Evolutionary conservation across 2,329 filamentous ascomycete species (phyloP).

Genomic region (Calonectria hongkongensis): DNA sequence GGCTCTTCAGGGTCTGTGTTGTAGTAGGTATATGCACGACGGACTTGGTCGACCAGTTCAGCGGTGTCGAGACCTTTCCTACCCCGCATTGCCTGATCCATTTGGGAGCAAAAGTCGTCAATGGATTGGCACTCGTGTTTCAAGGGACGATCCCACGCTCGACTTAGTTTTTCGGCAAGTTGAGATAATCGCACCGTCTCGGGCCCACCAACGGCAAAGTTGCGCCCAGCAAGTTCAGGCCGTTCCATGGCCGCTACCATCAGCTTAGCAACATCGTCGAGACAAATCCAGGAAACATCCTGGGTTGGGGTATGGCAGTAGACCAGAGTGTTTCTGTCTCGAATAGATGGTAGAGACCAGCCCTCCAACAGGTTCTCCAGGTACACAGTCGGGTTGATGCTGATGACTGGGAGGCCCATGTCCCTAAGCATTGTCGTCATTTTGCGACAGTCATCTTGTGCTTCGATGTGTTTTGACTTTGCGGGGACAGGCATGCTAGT

Average conservation of each 20-base stretch:
- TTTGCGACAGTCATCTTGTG: not conserved
- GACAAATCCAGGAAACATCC: not conserved
- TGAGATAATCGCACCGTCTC: not conserved
- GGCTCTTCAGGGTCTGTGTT: conserved; percentile 5
- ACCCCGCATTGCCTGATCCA: not conserved
- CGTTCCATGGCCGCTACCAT: not conserved
- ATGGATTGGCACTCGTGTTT: not conserved
- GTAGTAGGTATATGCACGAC: conserved; percentile 9
- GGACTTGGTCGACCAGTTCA: not conserved
- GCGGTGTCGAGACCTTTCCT: not conserved
- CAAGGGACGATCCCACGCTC: not conserved
- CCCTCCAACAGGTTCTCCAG: not conserved
- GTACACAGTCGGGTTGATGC: not conserved
- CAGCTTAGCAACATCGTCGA: not conserved
- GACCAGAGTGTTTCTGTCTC: not conserved
- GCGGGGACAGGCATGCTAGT: not conserved
- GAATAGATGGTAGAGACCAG: not conserved
- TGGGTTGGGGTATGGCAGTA: not conserved
- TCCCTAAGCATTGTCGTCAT: not conserved
- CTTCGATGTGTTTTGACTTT: not conserved
- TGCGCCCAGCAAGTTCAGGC: not conserved
- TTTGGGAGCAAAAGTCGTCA: not conserved
- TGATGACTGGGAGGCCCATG: not conserved
- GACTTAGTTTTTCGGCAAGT: not conserved
- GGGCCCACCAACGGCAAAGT: not conserved